Evolutionary conservation across 2,329 filamentous ascomycete genomes (phyloP), one percentile per base, ranked within the genome.

Genomic region (Xylaria sp.): DNA sequence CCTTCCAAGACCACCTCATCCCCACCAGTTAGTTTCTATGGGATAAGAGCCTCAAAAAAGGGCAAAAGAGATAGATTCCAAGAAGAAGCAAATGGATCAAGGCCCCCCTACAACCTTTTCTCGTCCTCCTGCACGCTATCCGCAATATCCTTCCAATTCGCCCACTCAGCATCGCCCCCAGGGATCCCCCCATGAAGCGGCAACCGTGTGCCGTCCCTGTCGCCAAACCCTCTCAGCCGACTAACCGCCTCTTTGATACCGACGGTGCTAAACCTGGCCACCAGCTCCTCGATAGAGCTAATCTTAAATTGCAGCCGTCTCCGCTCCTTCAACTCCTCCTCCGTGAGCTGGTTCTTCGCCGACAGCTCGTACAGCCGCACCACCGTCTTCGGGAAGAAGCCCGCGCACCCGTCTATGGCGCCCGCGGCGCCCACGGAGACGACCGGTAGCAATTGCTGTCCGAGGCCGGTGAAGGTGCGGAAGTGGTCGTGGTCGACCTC

Each of bases 191-290:
- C 85, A 38, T 78, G 75, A 38, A 89, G 76, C 2, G 87, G 87
- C 66, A 89, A 71, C 59, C 87, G 78, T 6, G 83, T 86, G 12
- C 86, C 87, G 62, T 87, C 85, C 58, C 77, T 74, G 55, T 86
- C 84, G 1, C 87, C 87, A 58, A 88, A 79, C 0, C 84, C 83
- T 63, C 86, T 79, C n/a, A 88, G 76, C 43, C 87, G 77, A 61
- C 82, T 83, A 5, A 87, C 79, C 0, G 83, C 86, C 75, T 90
- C 87, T 73, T 89, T 89, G 72, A 90, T 88, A 1, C 87, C 88
- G 0, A 89, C 81, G 0, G 84, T 84, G 0, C 87, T 87, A 72
- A 81, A 86, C 64, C 77, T 81, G 0, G 83, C 87, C 57, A 90
- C 82, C 47, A 87, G 76, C 75, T 89, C 87, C 73, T 89, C 87